These are phyloP conservation scores for Mortierella claussenii DNA, from an alignment of 192 early-diverging fungal species.

Conservation along the genomic window DNA sequence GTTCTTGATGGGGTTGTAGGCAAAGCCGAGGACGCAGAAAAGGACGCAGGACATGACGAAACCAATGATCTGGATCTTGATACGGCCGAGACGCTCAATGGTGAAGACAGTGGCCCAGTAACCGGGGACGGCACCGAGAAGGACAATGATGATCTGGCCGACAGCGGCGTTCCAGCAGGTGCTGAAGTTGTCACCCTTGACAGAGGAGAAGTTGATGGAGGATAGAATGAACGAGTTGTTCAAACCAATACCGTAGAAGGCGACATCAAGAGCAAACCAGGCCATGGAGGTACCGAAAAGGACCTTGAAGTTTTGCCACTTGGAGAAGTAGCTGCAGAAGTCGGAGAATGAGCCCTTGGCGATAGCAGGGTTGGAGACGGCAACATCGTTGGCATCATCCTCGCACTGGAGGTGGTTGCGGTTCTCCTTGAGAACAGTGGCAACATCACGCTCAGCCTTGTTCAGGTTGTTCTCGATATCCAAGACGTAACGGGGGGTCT, in stretches of 20 bases:
- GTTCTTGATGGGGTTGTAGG: constrained; percentile 69
- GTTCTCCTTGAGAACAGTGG: constrained; percentile 38
- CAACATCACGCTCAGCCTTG: constrained; percentile 46
- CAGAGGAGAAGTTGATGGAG: constrained; percentile 55
- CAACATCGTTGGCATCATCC: constrained; percentile 30
- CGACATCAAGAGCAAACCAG: constrained; percentile 77
- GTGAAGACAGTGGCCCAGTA: constrained; percentile 89
- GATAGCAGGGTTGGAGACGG: constrained; percentile 20
- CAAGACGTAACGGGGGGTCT: constrained; percentile 85
- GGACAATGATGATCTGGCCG: constrained; percentile 91
- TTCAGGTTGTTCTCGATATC: constrained; percentile 50
- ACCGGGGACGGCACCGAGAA: constrained; percentile 85
- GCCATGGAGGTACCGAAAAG: constrained; percentile 73
- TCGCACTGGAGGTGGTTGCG: constrained; percentile 40
- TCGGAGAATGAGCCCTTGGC: constrained; percentile 47
- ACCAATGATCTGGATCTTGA: constrained; percentile 89
- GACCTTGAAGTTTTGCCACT: constrained; percentile 76
- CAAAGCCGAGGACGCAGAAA: constrained; percentile 75
- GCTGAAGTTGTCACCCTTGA: constrained; percentile 30
- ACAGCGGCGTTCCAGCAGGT: constrained; percentile 74
- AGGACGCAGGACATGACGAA: constrained; percentile 80
- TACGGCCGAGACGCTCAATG: constrained; percentile 87
- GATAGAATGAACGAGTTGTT: constrained; percentile 71
- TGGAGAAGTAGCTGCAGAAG: constrained; percentile 70
- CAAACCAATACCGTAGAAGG: constrained; percentile 78